Evolutionary conservation across 305 asterid genomes (phyloP), one percentile per base, ranked within the genome.

Genomic region (Solanum aculeatissimum): DNA sequence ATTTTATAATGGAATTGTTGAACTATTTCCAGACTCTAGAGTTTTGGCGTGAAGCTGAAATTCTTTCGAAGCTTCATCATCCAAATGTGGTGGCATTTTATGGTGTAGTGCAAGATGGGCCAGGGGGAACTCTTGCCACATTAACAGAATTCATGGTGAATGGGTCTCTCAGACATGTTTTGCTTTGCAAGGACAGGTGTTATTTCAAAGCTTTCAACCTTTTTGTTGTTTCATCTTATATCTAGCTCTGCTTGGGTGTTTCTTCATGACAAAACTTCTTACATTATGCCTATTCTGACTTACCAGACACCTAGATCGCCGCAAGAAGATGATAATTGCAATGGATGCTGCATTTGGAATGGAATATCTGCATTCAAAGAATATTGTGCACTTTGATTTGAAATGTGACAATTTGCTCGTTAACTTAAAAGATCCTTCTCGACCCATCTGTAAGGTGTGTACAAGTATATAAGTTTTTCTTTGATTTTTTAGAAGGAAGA

Each of bases 71-170:
- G 90, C 98, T 95, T 85, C 98, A 95, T 90, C 98, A 95, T 84
- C 98, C 98, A n/a, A 95, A 95, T 86, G 97, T 95, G 85, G 95
- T 95, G 90, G 98, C 98, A 58, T 95, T 95, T 90, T 95, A 95
- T 86, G 98, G 98, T 74, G 98, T 95, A 13, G 98, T 94, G 87
- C 92, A 95, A 90, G 98, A 95, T 90, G 97, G 98, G 80, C 98
- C 98, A 10, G 97, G 98, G 49, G 97, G 97, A 81, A 95, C 98
- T 47, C 95, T 94, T 84, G 98, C 98, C 29, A 95, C 98, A 12
- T 98, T 92, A 79, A 89, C 98, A 70, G 98, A 95, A 87, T 95
- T 85, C 92, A 95, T 95, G 98, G 97, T 95, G 83, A 92, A 95
- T 87, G 98, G 98, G 55, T 95, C 98, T 85, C 93, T 95, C 79